Conservation (phyloP, 1,139 yeast genomes). For the Sugiyamaella castrensis region DNA sequence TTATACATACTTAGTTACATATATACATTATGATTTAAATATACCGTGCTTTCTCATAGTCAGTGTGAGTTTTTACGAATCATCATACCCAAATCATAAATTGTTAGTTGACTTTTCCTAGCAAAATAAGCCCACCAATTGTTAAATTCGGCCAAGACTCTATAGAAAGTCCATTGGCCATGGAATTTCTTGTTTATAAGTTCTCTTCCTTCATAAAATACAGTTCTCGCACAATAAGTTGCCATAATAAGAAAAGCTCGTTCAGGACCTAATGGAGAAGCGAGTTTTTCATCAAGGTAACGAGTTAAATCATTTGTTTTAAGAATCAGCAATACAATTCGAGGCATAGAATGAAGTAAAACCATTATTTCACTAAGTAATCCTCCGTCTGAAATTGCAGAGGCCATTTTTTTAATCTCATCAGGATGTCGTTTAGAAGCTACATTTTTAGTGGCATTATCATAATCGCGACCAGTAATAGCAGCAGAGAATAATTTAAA, state of each 20-base stretch:
- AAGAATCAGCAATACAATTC: slow-evolving; percentile 76
- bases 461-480: slow-evolving; percentile 82
- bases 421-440: slow-evolving; percentile 49
- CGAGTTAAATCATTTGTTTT: slow-evolving; percentile 94
- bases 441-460: slow-evolving; percentile 66
- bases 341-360: slow-evolving; percentile 75
- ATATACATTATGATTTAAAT: slow-evolving; percentile 1
- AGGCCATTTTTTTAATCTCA: slow-evolving; percentile 65
- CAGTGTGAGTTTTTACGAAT: slow-evolving; percentile 2
- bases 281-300: slow-evolving; percentile 76
- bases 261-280: slow-evolving; percentile 83
- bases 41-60: too few species aligned
- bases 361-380: slow-evolving; percentile 75
- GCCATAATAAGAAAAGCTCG: slow-evolving; percentile 88
- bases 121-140: slow-evolving; percentile 54
- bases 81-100: slow-evolving; percentile 47
- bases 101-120: slow-evolving; percentile 50
- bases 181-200: slow-evolving; percentile 35
- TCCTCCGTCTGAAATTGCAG: slow-evolving; percentile 53
- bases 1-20: not conserved
- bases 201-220: slow-evolving; percentile 62
- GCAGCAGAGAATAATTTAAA: slow-evolving; percentile 89
- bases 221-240: slow-evolving; percentile 78
- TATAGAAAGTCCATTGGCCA: slow-evolving; percentile 35
- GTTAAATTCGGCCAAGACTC: slow-evolving; percentile 23